A percentile compares a stretch with the other conserved stretches of the same genome.
Evolutionary conservation across 306 rosid species (phyloP).

Genomic region (Fragaria iinumae): DNA sequence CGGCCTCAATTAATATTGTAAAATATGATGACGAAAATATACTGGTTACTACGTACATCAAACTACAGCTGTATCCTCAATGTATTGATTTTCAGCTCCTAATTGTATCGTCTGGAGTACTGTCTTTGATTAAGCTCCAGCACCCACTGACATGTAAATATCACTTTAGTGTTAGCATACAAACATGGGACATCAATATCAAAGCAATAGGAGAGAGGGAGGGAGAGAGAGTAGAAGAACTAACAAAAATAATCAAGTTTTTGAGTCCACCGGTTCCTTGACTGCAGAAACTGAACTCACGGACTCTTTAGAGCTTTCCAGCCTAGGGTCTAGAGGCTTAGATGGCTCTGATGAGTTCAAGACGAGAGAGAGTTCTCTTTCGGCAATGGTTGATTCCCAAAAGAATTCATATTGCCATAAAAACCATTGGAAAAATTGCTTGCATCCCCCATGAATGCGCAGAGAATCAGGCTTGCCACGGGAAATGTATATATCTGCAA

Average conservation of each 20-base stretch:
- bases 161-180: slow-evolving; percentile 23
- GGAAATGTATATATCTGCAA: slow-evolving; percentile 68
- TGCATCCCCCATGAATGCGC: slow-evolving; percentile 46
- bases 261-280: slow-evolving; percentile 60
- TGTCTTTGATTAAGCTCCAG: too few species aligned
- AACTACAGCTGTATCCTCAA: too few species aligned
- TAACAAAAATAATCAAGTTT: slow-evolving; percentile 3
- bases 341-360: slow-evolving; percentile 55
- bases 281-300: slow-evolving; percentile 63
- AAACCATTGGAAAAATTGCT: slow-evolving; percentile 62
- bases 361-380: slow-evolving; percentile 55
- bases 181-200: slow-evolving; percentile 24
- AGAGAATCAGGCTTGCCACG: slow-evolving; percentile 61
- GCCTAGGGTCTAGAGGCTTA: slow-evolving; percentile 55
- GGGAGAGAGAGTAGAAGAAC: background rate
- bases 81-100: too few species aligned
- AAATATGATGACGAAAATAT: too few species aligned
- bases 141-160: too few species aligned
- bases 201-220: background rate
- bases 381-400: slow-evolving; percentile 51
- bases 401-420: slow-evolving; percentile 38
- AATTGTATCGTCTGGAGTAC: too few species aligned
- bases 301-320: slow-evolving; percentile 60
- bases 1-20: too few species aligned
- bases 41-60: too few species aligned